Conservation (phyloP, 2,329 filamentous ascomycete species). For the Colletotrichum costaricense region DNA sequence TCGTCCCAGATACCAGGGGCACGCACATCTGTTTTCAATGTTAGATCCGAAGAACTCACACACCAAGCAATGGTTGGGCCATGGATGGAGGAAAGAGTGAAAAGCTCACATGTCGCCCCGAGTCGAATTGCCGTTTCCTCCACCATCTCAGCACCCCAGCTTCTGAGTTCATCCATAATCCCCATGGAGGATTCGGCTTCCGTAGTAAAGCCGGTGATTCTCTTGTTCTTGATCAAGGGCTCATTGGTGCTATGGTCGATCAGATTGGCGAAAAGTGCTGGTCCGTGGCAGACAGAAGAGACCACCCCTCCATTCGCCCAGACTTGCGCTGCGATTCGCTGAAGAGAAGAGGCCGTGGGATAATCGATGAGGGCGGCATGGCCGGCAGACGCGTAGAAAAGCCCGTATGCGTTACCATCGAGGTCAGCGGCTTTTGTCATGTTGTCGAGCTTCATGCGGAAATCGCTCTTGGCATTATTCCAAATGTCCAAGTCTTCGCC, state of each 20-base stretch:
- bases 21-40: slow-evolving; percentile 30
- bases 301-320: slow-evolving; percentile 54
- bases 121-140: slow-evolving; percentile 11
- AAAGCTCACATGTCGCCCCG: slow-evolving; percentile 45
- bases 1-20: slow-evolving; percentile 43
- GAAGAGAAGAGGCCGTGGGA: slow-evolving; percentile 52
- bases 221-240: slow-evolving; percentile 50
- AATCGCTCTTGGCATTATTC: slow-evolving; percentile 53
- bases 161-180: too few species aligned
- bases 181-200: slow-evolving; percentile 43
- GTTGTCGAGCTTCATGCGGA: slow-evolving; percentile 57
- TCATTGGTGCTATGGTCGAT: slow-evolving; percentile 46
- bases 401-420: slow-evolving; percentile 44
- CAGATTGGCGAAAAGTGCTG: slow-evolving; percentile 50
- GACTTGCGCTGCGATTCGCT: slow-evolving; percentile 52
- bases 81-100: neutral
- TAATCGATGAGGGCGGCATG: slow-evolving; percentile 60
- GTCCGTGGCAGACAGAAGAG: slow-evolving; percentile 47
- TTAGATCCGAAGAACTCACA: neutral
- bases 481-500: slow-evolving; percentile 51
- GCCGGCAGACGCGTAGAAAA: slow-evolving; percentile 56
- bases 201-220: slow-evolving; percentile 52
- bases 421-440: slow-evolving; percentile 50
- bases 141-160: slow-evolving; percentile 40
- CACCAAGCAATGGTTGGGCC: neutral